Conservation (phyloP, 2,329 filamentous ascomycete genomes). For the Colletotrichum sidae region DNA sequence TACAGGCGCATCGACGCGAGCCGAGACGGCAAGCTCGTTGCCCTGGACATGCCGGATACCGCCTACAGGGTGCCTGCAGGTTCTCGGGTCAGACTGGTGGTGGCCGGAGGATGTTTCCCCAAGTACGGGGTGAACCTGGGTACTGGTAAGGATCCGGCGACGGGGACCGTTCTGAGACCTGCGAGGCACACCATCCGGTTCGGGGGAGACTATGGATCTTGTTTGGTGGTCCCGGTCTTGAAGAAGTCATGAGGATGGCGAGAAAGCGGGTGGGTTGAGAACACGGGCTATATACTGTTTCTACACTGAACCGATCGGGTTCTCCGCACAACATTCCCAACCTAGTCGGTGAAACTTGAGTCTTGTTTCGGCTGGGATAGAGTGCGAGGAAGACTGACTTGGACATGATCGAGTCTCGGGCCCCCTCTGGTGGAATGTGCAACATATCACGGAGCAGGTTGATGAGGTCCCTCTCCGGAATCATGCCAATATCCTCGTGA, state of each 20-base stretch:
- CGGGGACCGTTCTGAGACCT: slow-evolving; percentile 28
- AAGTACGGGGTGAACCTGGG: slow-evolving; percentile 38
- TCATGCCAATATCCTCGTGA: too few species aligned
- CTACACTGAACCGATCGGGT: too few species aligned
- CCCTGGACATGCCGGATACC: slow-evolving; percentile 34
- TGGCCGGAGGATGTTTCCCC: slow-evolving; percentile 42
- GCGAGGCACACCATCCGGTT: slow-evolving; percentile 34
- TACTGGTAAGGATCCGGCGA: slow-evolving; percentile 38
- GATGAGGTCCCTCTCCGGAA: too few species aligned
- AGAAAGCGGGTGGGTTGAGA: too few species aligned
- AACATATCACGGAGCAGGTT: too few species aligned
- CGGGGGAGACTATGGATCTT: slow-evolving; percentile 9
- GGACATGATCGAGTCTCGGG: too few species aligned
- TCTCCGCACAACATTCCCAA: too few species aligned
- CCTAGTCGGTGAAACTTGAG: too few species aligned
- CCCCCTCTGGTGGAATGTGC: too few species aligned
- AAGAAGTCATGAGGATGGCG: not conserved
- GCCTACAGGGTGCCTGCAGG: slow-evolving; percentile 41
- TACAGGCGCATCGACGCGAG: slow-evolving; percentile 38
- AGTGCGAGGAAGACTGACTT: too few species aligned
- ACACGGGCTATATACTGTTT: too few species aligned
- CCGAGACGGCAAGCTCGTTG: not conserved
- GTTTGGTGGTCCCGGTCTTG: slow-evolving; percentile 5
- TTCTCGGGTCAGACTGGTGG: slow-evolving; percentile 39
- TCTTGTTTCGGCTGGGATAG: too few species aligned